Base-by-base conservation (phyloP, 1,284 basidiomycete species). In the Prillingera fragicola region DNA sequence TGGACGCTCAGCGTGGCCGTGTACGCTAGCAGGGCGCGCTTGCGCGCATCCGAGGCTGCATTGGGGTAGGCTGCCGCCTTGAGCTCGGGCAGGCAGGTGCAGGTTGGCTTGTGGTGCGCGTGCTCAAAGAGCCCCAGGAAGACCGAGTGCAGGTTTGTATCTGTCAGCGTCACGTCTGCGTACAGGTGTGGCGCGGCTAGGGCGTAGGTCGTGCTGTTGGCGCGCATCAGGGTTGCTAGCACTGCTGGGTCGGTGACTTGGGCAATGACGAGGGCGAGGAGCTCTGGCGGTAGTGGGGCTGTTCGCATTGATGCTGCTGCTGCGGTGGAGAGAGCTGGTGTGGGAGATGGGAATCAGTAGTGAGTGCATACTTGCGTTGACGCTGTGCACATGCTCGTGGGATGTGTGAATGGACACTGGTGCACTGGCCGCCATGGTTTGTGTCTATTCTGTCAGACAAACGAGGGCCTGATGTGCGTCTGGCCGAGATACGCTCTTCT, bases 161-260 rank as follows among this genome's bases (percentile, higher is more conserved):
- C 31, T 5, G 42, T 52, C 15, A 52, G 23, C 10, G 27, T 13
- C 8, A 52, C 31, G 29, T 44, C 42, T 27, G 26, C 31, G 39
- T 48, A 52, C 17, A 52, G 45, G 5, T 17, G 42, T 9, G 33
- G 35, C 3, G 33, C 34, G 18, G 41, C 50, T 3, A 52, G 35
- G 10, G 29, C 33, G 42, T 52, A 48, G n/a, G 39, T 36, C 2
- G 36, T 21, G 5, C 27, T 26, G 32, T 33, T 35, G n/a, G 39
- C 42, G 6, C 29, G 28, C 33, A 48, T 25, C 19, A 47, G 39
- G 1, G 42, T 25, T 3, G 39, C 41, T 34, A 52, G 42, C 1
- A 45, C 48, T 2, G 15, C n/a, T n/a, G n/a, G n/a, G n/a, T n/a
- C 7, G 2, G 37, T 28, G 26, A 47, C 17, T 15, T 15, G 32